These are phyloP conservation scores for Epichloe scottii DNA, from an alignment of 2,329 filamentous ascomycete species.

Conservation along the genomic window DNA sequence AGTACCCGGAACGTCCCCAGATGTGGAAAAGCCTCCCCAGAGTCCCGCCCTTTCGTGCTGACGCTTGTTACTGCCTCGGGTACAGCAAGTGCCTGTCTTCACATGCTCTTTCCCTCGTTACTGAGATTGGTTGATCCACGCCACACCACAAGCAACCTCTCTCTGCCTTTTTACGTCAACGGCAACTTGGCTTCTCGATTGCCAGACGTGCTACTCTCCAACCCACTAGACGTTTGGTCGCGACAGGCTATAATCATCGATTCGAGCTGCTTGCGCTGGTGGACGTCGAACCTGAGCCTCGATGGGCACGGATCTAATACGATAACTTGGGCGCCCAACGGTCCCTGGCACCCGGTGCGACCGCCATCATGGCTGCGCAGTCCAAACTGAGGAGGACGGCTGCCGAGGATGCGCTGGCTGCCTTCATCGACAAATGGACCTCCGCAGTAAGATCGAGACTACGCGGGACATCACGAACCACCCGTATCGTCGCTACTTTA, in stretches of 20 bases:
- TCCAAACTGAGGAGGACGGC: slow-evolving; percentile 63
- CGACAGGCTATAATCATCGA: neutral
- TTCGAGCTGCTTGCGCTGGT: neutral
- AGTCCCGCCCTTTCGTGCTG: neutral
- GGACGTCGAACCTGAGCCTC: neutral
- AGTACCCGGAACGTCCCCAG: too few relatives aligned
- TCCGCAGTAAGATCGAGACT: slow-evolving; percentile 40
- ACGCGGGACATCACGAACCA: slow-evolving; percentile 53
- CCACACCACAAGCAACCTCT: neutral
- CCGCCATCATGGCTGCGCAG: slow-evolving; percentile 61
- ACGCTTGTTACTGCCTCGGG: slow-evolving; percentile 1
- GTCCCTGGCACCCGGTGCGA: neutral
- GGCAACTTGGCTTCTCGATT: neutral
- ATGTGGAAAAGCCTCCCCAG: too few relatives aligned
- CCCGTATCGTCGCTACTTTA: slow-evolving; percentile 64
- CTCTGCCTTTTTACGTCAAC: too few relatives aligned
- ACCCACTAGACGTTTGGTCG: neutral
- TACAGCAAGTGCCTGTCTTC: slow-evolving; percentile 1
- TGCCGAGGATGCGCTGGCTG: slow-evolving; percentile 54
- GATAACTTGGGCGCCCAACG: neutral
- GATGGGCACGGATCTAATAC: neutral
- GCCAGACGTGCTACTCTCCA: neutral
- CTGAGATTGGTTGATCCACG: neutral
- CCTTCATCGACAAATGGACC: slow-evolving; percentile 49
- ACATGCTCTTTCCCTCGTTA: slow-evolving; percentile 1